Evolutionary conservation across 2,329 filamentous ascomycete genomes (phyloP), one percentile per base, ranked within the genome.

Genomic region (Hymenotorrendiella dingleyae): DNA sequence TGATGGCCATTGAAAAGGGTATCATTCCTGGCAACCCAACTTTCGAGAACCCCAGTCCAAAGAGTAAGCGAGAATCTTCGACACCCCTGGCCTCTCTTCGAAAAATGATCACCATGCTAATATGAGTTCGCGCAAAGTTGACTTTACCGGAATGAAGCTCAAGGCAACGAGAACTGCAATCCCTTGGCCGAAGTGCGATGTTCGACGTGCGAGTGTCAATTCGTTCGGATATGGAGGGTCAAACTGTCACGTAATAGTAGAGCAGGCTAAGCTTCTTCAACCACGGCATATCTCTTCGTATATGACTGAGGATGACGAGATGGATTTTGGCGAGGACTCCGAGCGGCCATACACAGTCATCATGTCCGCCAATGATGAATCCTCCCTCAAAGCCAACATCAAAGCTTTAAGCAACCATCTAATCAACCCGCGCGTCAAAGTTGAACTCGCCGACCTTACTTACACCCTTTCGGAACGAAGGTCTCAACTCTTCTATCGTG

Each of bases 171-270:
- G 22, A 11, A 23, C 16, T 4, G 20, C 36, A 14, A 38, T 40
- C 17, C 43, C 47, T 11, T 52, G 49, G 49, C 49, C 49, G 4
- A n/a, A 28, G 11, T 33, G 4, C 4, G 3, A n/a, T 34, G 72
- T 72, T 61, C 67, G 67, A 45, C 69, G 67, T 50, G 64, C 72
- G 45, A 72, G 69, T 45, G 34, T 58, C 20, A 59, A 59, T 34
- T 47, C 39, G 6, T 57, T 56, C 35, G 56, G 56, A 3, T 56
- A 32, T 30, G 27, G 27, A 7, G 27, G 27, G 7, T 30, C 27
- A 7, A 30, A 30, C 16, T 12, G 12, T 7, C 27, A 30, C 12
- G 8, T n/a, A 30, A 30, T 30, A n/a, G 12, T 30, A 6, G 6
- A 30, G n/a, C n/a, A n/a, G n/a, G n/a, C n/a, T n/a, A n/a, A n/a